phyloP scores from a whole-genome alignment of 305 asterid species.

The Ajuga reptans region DNA sequence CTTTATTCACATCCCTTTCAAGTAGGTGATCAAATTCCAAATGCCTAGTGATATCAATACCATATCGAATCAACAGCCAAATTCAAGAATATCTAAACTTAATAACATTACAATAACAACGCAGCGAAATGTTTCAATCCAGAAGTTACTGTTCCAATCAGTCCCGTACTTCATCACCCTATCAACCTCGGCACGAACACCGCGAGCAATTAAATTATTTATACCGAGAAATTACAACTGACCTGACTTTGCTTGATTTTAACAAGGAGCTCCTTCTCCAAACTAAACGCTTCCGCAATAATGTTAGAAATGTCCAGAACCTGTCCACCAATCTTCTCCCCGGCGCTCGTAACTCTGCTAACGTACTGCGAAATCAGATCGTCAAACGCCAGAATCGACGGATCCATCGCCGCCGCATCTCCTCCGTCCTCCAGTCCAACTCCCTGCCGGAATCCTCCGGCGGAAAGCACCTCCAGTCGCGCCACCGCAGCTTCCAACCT shows the following conservation, averaged over 20 bases:
- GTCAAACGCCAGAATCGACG: conserved; percentile 71
- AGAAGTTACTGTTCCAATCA: neutral
- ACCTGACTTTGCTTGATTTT: conserved; percentile 70
- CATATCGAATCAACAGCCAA: neutral
- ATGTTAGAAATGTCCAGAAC: conserved; percentile 61
- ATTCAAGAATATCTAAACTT: neutral
- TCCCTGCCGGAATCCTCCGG: conserved; percentile 37
- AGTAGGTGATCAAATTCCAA: conserved; percentile 1
- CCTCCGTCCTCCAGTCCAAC: conserved; percentile 33
- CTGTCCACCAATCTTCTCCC: conserved; percentile 82
- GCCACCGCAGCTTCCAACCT: conserved; percentile 86
- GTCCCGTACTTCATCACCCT: neutral
- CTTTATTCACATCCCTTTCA: neutral
- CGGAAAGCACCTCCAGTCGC: conserved; percentile 69
- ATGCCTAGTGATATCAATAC: neutral
- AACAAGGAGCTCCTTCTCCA: conserved; percentile 70
- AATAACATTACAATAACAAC: neutral
- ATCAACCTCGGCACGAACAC: neutral
- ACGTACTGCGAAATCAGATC: conserved; percentile 63
- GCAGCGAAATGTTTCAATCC: neutral
- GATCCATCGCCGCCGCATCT: conserved; percentile 54
- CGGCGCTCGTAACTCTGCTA: conserved; percentile 51
- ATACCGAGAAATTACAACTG: conserved; percentile 10
- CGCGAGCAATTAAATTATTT: neutral
- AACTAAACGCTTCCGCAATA: conserved; percentile 55